Base-by-base conservation (phyloP, 768 basidiomycete species). In the Dioszegia aurantiaca region DNA sequence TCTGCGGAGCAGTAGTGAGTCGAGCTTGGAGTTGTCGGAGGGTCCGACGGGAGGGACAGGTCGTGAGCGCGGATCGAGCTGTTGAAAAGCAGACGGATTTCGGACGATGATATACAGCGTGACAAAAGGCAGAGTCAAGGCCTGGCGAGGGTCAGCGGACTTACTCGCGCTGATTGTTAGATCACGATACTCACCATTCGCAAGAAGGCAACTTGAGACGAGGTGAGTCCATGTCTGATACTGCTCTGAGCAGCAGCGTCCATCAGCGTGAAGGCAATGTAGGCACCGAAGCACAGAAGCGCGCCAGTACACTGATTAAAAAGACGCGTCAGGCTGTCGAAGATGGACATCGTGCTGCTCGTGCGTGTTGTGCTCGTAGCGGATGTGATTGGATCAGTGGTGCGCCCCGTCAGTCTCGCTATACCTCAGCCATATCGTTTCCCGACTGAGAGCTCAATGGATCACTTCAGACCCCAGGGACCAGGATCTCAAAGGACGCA, bases 41-140 rank as follows among this genome's bases (percentile, higher is more conserved):
- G 31, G 37, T 26, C 27, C 21, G 2, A 21, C 19, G 4, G 19
- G 37, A 26, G 36, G 30, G 48, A n/a, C n/a, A n/a, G n/a, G n/a
- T n/a, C 19, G 31, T n/a, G 16, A 17, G n/a, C 51, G 51, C 11
- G 51, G 51, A 23, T 53, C 51, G 37, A 53, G 51, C 51, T 53
- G 36, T 10, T 4, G 5, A 12, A 40, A 26, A 10, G 24, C 4
- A 2, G 39, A 39, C 2, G 51, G 51, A 26, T 24, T 3, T 17
- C 37, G 14, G 23, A 24, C 14, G 31, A 9, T 19, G 48, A 51
- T 51, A 19, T 21, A 51, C 4, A 16, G 31, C 6, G n/a, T 10
- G 11, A 51, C 12, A 9, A 51, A 4, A 5, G 33, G 4, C 3
- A 51, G 17, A 12, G 48, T 37, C 6, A 51, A 6, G 21, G 37